Percentiles rank a stretch among this genome's conserved stretches.
Evolutionary conservation across 2,329 filamentous ascomycete genomes (phyloP).

Genomic region (Fusarium ramigenum): DNA sequence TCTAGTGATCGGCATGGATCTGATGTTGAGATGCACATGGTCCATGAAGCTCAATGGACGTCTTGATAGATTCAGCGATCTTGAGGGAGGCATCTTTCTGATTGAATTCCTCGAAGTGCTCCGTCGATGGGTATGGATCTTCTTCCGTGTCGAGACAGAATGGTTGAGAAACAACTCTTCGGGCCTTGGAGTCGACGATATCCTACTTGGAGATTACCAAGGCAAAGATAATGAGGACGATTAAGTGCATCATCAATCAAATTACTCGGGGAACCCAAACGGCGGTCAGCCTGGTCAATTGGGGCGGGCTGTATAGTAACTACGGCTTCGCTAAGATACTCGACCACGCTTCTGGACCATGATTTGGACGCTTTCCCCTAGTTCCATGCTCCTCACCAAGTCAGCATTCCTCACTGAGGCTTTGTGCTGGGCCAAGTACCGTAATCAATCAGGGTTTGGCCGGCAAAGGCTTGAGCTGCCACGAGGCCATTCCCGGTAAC

Average conservation of each 20-base stretch:
- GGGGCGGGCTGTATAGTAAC: constrained; percentile 35
- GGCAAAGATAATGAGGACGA: constrained; percentile 63
- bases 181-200: constrained; percentile 71
- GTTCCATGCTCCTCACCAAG: not conserved
- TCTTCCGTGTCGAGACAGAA: constrained; percentile 94
- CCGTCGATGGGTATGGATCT: constrained; percentile 95
- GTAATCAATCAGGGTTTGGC: not conserved
- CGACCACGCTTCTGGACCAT: constrained; percentile 15
- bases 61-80: constrained; percentile 84
- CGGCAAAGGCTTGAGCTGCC: constrained; percentile 23
- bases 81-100: constrained; percentile 88
- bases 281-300: constrained; percentile 16
- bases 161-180: constrained; percentile 71
- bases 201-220: constrained; percentile 77
- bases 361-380: constrained; percentile 6
- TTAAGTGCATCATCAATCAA: constrained; percentile 28
- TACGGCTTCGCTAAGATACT: constrained; percentile 23
- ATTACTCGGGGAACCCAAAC: constrained; percentile 2
- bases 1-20: constrained; percentile 78
- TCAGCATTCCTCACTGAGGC: constrained; percentile 4
- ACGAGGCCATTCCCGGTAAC: constrained; percentile 31
- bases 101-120: constrained; percentile 88
- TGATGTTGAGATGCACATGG: constrained; percentile 90
- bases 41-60: constrained; percentile 85
- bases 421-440: not conserved